Evolutionary conservation across 176 grass and related monocot genomes (phyloP).

Genomic region (Rhipidocladum racemiflorum): DNA sequence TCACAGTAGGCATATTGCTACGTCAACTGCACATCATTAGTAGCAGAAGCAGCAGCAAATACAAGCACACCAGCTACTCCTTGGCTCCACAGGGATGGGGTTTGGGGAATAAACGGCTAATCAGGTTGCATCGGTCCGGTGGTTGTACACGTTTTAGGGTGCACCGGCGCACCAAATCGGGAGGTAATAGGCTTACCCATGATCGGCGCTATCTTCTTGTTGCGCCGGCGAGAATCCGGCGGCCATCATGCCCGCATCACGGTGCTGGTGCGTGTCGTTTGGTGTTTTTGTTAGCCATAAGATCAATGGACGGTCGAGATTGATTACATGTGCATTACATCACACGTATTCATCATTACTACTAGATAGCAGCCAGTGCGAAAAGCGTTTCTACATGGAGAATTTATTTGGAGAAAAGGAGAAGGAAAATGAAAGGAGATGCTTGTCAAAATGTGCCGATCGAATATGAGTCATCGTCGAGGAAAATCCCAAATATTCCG

Average conservation of each 20-base stretch:
- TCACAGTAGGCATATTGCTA: too few relatives aligned
- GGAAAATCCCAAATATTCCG: conserved; percentile 21
- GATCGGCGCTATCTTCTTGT: conserved; percentile 15
- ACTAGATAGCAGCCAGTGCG: background rate
- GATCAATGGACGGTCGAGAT: background rate
- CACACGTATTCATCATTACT: background rate
- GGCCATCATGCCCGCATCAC: conserved; percentile 28
- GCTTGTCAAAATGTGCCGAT: background rate
- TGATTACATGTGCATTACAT: background rate
- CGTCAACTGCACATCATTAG: background rate
- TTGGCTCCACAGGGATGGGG: conserved; percentile 35
- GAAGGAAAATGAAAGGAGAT: background rate
- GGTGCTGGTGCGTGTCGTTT: conserved; percentile 28
- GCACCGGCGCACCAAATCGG: conserved; percentile 42
- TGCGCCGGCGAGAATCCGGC: conserved; percentile 43
- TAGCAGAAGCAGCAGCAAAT: background rate
- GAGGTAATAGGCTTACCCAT: conserved; percentile 12
- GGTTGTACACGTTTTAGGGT: conserved; percentile 36
- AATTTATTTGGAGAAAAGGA: background rate
- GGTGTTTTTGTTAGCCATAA: background rate
- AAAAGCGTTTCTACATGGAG: background rate
- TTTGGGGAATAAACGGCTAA: conserved; percentile 19
- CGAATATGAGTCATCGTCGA: background rate
- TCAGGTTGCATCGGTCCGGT: conserved; percentile 40
- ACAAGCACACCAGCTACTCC: background rate